Base-by-base conservation (phyloP, 805 yeast species). In the Clavispora vitiphila region DNA sequence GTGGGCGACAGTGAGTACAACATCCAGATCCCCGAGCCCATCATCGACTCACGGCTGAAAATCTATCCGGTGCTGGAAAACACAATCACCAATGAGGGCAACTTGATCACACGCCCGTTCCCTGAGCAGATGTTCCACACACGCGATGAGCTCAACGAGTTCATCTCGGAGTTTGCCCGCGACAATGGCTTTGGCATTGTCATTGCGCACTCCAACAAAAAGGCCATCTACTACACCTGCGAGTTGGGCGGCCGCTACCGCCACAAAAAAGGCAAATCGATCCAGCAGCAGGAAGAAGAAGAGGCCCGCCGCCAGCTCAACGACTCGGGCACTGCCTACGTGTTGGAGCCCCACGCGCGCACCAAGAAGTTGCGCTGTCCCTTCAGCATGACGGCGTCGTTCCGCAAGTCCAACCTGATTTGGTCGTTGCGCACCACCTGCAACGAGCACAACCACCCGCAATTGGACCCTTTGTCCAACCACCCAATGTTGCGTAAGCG, bases 161-260 rank as follows among this genome's bases (percentile, higher is more conserved):
- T 74, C 48, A 76, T 77, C 38, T 69, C 69, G 39, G 80, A 76
- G 44, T 77, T 76, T 61, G 80, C 80, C 16, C 63, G 77, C 36
- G 78, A 73, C 51, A 74, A 77, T 51, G 80, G 78, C 38, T 76
- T 77, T 60, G 80, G 80, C 5, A 77, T 76, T 36, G 81, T 77
- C 16, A 76, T 77, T 55, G 78, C 80, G 21, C 80, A 77, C 58
- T 74, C 79, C 26, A 77, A 77, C 56, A 70, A 67, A 46, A 77
- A 77, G 55, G 81, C 81, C 26, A 77, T 77, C 45, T 77, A 77
- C 56, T 77, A 74, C 56, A 77, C 80, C 8, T 77, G 81, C 55
- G 80, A 76, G 55, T 60, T 76, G 35, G 81, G 81, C 35, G 81
- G 81, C 19, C 62, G 73, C 20, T 76, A 76, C 53, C 62, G 81